Conservation (phyloP, 257 asterid genomes). For the Salvia miltiorrhiza region DNA sequence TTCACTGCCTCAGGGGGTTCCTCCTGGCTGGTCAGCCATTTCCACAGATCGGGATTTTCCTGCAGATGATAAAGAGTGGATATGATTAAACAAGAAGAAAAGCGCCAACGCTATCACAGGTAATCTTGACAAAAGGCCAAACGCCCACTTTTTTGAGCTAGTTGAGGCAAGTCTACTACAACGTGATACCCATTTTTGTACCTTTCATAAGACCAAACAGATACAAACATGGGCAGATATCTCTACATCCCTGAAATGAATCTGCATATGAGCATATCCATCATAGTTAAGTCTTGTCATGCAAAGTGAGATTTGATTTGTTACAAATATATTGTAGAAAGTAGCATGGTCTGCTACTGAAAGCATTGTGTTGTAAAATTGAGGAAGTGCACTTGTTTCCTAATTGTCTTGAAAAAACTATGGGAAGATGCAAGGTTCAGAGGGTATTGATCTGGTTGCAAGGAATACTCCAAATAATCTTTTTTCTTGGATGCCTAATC, state of each 20-base stretch:
- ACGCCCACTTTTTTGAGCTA: not conserved
- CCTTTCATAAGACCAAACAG: not conserved
- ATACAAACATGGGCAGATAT: not conserved
- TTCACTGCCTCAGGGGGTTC: conserved; percentile 73
- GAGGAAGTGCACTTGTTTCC: not conserved
- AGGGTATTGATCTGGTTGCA: not conserved
- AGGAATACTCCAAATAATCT: not conserved
- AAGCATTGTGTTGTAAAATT: not conserved
- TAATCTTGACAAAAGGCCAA: conserved; percentile 3
- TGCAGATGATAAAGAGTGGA: conserved; percentile 26
- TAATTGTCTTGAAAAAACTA: not conserved
- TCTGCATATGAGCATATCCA: not conserved
- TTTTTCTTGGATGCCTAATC: not conserved
- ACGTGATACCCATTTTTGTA: not conserved
- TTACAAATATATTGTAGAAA: too few relatives aligned
- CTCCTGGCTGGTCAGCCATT: conserved; percentile 85
- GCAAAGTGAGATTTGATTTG: not conserved
- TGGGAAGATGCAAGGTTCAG: not conserved
- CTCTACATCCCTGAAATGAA: not conserved
- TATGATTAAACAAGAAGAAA: not conserved
- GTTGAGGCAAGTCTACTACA: not conserved
- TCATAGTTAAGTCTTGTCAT: not conserved
- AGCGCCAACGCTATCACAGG: not conserved
- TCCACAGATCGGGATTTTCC: conserved; percentile 96
- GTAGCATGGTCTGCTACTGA: not conserved